Evolutionary conservation across 2,329 filamentous ascomycete species (phyloP), one percentile per base, ranked within the genome.

Genomic region (Lachnellula subtilissima): DNA sequence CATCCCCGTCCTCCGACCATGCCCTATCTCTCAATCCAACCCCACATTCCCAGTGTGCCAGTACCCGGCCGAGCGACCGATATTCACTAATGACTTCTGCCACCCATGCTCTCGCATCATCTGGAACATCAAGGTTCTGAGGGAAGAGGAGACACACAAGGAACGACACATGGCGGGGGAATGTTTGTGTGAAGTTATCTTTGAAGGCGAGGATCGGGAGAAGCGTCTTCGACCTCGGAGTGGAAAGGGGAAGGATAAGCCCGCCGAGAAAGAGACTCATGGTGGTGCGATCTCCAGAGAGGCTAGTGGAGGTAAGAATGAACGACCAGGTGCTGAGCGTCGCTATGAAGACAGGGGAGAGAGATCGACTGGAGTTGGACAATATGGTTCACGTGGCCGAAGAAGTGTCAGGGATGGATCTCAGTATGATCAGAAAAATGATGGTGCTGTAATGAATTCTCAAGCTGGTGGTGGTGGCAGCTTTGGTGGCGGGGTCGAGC

Each of bases 1-100:
- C 6, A 42, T 72, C 4, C 67, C 71, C 1, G 68, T 74, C 11
- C 67, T 76, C 48, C 71, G 74, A 0, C 66, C 70, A 2, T 80
- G 78, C 58, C 77, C 78, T 5, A 11, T 65, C 12, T 56, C 62
- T 5, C 17, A 42, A 4, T 60, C 56, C n/a, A 67, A 64, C 40
- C 56, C 55, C 3, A 49, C 50, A 15, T 70, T 61, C 25, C 68
- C 66, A n/a, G 39, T 54, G 1, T 70, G 68, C 53, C 47, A 60
- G 15, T 58, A 62, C 39, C 64, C 65, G 8, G 68, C 64, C 3
- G 61, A 67, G 48, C 61, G 62, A 23, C 60, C 62, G 1, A 55
- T 65, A 12, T 57, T 56, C 28, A 59, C 58, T 6, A 54, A 65
- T 22, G 55, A 64, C 11, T 61, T 61, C 35, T 71, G 69, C 53